Evolutionary conservation across 129 eudicot species (phyloP), one percentile per base, ranked within the genome.

Genomic region (Helichrysum umbraculigerum): DNA sequence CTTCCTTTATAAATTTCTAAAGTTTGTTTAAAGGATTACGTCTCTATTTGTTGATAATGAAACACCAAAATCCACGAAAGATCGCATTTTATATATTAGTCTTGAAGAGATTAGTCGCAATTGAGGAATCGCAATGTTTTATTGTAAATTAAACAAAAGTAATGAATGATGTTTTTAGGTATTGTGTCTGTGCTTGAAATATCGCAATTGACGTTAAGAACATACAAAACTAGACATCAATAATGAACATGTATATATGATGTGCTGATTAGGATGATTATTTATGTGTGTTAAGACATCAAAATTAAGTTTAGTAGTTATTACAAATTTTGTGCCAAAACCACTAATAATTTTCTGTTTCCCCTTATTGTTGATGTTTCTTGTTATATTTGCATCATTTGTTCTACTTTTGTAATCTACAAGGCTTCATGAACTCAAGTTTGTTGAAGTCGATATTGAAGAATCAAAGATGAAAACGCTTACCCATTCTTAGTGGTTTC

Each of bases 11-110:
- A 47, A 12, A 14, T 0, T 54, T 54, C 21, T 2, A 14, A 62
- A 22, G 68, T 29, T 62, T 54, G 68, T 62, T 20, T 20, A 62
- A 62, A 61, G 28, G 35, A 17, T 4, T 60, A 60, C 66, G 66
- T 60, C 66, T 60, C 10, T 60, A 3, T 61, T 61, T 61, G 15
- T 21, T 29, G 66, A 28, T 34, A 34, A 60, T 2, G 15, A 60
- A 25, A 22, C 30, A 11, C 37, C 16, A 61, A 61, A 25, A 17
- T 54, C 21, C 60, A 54, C 9, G 3, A 3, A 54, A 54, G 21
- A 54, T 16, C 7, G 2, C 60, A 54, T 17, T 54, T 16, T 2
- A 54, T 2, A 54, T 16, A 8, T 14, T 54, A 51, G 19, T 54
- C 4, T 16, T 16, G 22, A 54, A 19, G 14, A 41, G 47, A 41